Conservation (phyloP, 768 basidiomycete species). For the Suillus bovinus region DNA sequence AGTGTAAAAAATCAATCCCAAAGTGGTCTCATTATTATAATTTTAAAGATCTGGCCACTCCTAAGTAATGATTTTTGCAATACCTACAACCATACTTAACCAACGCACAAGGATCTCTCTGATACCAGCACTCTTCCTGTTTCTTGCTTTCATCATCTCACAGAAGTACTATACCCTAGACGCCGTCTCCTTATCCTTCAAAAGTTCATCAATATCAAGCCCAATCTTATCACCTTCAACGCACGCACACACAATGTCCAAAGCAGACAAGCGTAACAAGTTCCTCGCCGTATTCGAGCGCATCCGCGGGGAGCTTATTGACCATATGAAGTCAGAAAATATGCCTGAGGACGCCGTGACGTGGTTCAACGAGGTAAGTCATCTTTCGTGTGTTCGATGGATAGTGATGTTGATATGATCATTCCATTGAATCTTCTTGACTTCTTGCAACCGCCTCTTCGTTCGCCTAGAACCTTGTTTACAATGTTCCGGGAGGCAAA, state of each 20-base stretch:
- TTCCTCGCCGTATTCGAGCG: conserved; percentile 75
- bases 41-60: conserved; percentile 1
- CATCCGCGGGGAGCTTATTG: conserved; percentile 78
- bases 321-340: conserved; percentile 60
- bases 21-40: conserved; percentile 7
- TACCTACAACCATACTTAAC: not conserved
- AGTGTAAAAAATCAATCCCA: too few species aligned
- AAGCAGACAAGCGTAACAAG: conserved; percentile 51
- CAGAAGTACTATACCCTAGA: not conserved
- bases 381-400: not conserved
- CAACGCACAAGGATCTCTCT: not conserved
- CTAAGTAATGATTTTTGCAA: not conserved
- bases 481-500: conserved; percentile 96
- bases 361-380: conserved; percentile 79
- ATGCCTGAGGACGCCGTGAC: conserved; percentile 85
- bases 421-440: conserved; percentile 9
- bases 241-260: not conserved
- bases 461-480: conserved; percentile 68
- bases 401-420: not conserved
- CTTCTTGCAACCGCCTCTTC: not conserved
- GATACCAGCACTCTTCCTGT: not conserved
- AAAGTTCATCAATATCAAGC: not conserved
- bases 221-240: not conserved
- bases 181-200: not conserved
- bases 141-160: not conserved